Evolutionary conservation across 225 moss, liverwort and hornwort genomes (phyloP).

Genomic region (Asterella californica): DNA sequence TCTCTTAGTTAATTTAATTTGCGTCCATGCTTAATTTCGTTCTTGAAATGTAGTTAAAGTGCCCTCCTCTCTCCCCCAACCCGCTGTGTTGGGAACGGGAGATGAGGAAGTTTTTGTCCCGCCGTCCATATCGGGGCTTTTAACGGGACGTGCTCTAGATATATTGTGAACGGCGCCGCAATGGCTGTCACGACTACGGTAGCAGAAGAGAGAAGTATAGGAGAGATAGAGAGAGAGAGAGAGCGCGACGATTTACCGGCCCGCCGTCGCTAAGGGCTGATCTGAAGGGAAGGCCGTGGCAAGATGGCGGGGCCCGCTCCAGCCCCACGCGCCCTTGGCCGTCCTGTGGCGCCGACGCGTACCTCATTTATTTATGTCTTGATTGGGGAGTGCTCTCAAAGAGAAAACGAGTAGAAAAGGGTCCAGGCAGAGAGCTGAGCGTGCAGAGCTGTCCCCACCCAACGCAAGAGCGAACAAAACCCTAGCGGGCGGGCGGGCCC

Average conservation of each 20-base stretch:
- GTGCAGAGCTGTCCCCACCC: neutral
- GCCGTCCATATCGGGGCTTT: neutral
- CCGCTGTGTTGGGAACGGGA: neutral
- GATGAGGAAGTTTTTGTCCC: neutral
- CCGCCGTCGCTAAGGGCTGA: slow-evolving; percentile 12
- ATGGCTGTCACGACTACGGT: slow-evolving; percentile 8
- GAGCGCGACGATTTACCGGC: slow-evolving; percentile 1
- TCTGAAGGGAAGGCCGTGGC: neutral
- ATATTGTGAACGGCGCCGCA: slow-evolving; percentile 12
- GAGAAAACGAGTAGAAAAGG: slow-evolving; percentile 8
- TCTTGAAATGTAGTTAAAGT: neutral
- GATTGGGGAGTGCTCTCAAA: neutral
- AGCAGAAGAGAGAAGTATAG: no score
- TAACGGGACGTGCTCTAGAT: neutral
- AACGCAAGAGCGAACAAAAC: neutral
- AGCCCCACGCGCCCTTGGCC: slow-evolving; percentile 27
- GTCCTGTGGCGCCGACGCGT: slow-evolving; percentile 22
- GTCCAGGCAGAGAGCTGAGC: neutral
- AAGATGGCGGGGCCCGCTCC: slow-evolving; percentile 4
- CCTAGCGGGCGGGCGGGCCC: no score
- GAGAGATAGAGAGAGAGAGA: neutral
- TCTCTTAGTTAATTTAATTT: neutral
- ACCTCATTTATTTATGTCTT: slow-evolving; percentile 30
- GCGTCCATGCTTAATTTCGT: neutral
- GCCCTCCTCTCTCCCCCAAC: neutral